Evolutionary conservation across 2,329 filamentous ascomycete genomes (phyloP).

Genomic region (Claviceps africana): DNA sequence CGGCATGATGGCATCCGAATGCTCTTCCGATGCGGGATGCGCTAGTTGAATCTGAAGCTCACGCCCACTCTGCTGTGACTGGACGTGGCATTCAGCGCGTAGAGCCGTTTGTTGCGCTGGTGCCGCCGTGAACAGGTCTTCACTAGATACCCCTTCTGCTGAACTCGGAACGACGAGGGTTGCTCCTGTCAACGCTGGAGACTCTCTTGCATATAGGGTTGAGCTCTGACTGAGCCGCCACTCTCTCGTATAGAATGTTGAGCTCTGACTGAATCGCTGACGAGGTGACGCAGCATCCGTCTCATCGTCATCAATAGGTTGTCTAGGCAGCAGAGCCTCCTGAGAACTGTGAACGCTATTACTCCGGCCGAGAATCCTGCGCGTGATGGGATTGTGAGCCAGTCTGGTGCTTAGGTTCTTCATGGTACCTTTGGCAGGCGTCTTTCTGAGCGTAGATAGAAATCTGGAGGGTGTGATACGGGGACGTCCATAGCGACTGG

Average conservation of each 20-base stretch:
- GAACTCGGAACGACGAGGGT: background rate
- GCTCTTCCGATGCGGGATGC: background rate
- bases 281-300: background rate
- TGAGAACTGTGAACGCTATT: background rate
- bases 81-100: background rate
- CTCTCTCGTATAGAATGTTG: background rate
- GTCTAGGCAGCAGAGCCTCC: background rate
- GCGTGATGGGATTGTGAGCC: background rate
- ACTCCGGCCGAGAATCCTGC: background rate
- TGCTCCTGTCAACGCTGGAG: background rate
- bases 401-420: background rate
- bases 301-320: background rate
- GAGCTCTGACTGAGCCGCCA: background rate
- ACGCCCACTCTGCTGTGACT: background rate
- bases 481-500: conserved; percentile 7
- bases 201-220: background rate
- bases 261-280: background rate
- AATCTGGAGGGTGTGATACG: background rate
- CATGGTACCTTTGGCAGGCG: background rate
- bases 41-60: background rate
- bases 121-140: background rate
- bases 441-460: background rate
- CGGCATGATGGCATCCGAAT: background rate
- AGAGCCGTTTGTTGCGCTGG: background rate
- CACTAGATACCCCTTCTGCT: background rate